phyloP scores from a whole-genome alignment of 1,139 yeast species.

The Debaryomyces fabryi region DNA sequence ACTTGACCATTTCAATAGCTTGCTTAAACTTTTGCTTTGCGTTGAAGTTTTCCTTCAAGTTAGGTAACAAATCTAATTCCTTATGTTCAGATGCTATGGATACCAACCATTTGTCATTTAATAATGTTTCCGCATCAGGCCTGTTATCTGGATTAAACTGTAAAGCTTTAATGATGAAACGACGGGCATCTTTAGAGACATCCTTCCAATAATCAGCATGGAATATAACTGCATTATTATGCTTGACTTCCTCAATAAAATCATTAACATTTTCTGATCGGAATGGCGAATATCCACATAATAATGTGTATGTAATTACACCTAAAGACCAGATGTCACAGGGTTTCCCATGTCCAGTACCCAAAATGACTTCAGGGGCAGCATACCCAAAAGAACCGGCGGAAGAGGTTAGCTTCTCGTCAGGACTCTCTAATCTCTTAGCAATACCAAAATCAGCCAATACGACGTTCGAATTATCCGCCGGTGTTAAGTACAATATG shows the following conservation, averaged over 20 bases:
- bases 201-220: constrained; percentile 87
- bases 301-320: constrained; percentile 83
- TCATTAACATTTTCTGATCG: constrained; percentile 81
- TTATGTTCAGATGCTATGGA: constrained; percentile 49
- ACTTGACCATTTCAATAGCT: constrained; percentile 79
- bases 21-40: constrained; percentile 84
- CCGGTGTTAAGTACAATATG: constrained; percentile 61
- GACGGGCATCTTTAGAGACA: constrained; percentile 73
- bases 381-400: constrained; percentile 96
- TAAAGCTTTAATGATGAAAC: constrained; percentile 68
- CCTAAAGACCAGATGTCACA: constrained; percentile 95
- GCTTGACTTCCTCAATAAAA: constrained; percentile 73
- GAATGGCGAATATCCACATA: constrained; percentile 94
- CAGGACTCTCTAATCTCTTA: constrained; percentile 58
- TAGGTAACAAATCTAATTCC: constrained; percentile 70
- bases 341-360: constrained; percentile 85
- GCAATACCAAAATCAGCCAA: constrained; percentile 95
- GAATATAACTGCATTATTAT: constrained; percentile 74
- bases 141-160: constrained; percentile 65
- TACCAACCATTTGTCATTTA: constrained; percentile 72
- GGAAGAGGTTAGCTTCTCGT: constrained; percentile 70
- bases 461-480: constrained; percentile 65
- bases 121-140: constrained; percentile 65
- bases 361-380: constrained; percentile 84
- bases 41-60: constrained; percentile 67